Evolutionary conservation across 106 monocot genomes (phyloP), one percentile per base, ranked within the genome.

Genomic region (Allium cepa): DNA sequence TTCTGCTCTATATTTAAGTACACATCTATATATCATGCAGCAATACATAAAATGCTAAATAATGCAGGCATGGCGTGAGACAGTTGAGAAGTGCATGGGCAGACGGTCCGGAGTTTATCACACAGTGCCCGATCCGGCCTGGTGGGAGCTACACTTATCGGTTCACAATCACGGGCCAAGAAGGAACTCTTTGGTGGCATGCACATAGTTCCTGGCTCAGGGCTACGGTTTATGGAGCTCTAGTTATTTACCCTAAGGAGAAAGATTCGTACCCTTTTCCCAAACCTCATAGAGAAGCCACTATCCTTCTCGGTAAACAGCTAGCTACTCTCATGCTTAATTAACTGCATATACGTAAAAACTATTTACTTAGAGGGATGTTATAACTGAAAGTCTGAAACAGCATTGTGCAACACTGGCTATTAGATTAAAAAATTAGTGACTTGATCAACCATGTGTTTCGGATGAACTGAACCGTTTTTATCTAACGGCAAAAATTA

Each of bases 181-280:
- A 83, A 66, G 87, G 87, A 8, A 82, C 85, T 3, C 63, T 86
- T 10, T 85, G 85, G 85, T 85, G 85, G 85, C 85, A 85, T 62
- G 85, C 85, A 9, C 85, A 85, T 65, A 73, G 56, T 60, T 76
- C 78, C 11, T 86, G 85, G 85, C 79, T 86, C 13, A 75, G 85
- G 36, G 85, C 82, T 11, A 86, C 85, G 7, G 82, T 82, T 10
- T 76, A 86, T 66, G 86, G 86, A 17, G 82, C 86, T n/a, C 61
- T 86, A 56, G 69, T 86, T 60, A 82, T 86, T 52, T 50, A 71
- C 49, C 87, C 87, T 0, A 74, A 71, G n/a, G 12, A 61, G 53
- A 46, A 76, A 14, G 28, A 62, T n/a, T 22, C 79, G 16, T 83
- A 83, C 49, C 87, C 87, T 14, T 87, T 80, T 56, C 59, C 65